Evolutionary conservation across 2,329 filamentous ascomycete species (phyloP), one percentile per base, ranked within the genome.

Genomic region (Berkeleyomyces basicola): DNA sequence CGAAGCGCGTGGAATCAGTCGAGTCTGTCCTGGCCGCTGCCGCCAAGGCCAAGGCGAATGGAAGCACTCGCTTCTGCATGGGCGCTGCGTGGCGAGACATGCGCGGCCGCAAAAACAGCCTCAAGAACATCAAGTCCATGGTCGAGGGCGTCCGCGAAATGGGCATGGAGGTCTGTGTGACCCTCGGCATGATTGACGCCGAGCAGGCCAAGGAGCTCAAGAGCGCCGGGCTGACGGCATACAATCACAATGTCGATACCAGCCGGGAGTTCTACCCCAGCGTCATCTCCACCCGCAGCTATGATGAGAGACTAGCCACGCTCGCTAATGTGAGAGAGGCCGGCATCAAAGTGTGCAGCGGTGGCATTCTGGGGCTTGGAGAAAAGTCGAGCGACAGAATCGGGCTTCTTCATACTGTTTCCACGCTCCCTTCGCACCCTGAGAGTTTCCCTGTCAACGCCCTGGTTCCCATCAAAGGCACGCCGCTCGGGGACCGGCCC

Each of bases 171-270:
- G 85, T 84, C 6, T 96, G 90, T 72, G 90, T 96, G n/a, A 96
- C 90, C 1, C 79, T 96, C 23, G 90, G 90, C 68, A 95, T 95
- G 90, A 90, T 96, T 68, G 88, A 95, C 72, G 80, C 78, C 4
- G 77, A 79, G 67, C 90, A 95, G 76, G 90, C 90, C 37, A 81
- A 82, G 70, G 87, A 93, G 75, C 80, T 96, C 67, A 90, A 90
- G 71, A 83, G 83, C 1, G 90, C 90, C 0, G 90, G 90, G 0
- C 74, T 96, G 68, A 95, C 90, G 14, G 90, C 90, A 0, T 95
- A 96, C 74, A 96, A 96, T 75, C 90, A 96, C 78, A 96, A 96
- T 71, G 80, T 96, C 67, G 90, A 96, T 74, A 96, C 90, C 1
- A 90, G 85, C 63, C 82, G 90, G 67, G 90, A 95, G 75, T 90